These are phyloP conservation scores for Ambispora gerdemannii DNA, from an alignment of 192 early-diverging fungal genomes.

Conservation along the genomic window DNA sequence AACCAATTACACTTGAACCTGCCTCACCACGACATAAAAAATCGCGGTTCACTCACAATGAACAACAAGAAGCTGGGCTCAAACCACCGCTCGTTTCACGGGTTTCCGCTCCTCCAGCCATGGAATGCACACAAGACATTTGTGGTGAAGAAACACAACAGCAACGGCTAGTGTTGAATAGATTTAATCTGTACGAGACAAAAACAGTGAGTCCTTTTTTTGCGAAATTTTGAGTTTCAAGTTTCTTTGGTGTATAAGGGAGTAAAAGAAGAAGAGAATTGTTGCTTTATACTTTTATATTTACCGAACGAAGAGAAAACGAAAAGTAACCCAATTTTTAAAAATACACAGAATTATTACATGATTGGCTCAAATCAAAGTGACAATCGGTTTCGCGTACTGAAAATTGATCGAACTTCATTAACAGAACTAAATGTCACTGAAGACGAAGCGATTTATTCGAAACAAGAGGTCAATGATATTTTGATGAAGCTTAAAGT, in stretches of 20 bases:
- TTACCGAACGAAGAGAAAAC: too few relatives aligned
- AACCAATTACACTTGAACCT: neutral
- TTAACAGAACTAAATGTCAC: slow-evolving; percentile 66
- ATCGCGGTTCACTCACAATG: too few relatives aligned
- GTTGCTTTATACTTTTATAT: too few relatives aligned
- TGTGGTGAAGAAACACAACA: too few relatives aligned
- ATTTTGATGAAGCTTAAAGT: slow-evolving; percentile 74
- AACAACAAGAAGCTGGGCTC: too few relatives aligned
- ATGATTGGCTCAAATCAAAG: slow-evolving; percentile 81
- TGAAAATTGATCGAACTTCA: slow-evolving; percentile 85
- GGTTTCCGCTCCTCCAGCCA: neutral
- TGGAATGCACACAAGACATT: too few relatives aligned
- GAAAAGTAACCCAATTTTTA: neutral
- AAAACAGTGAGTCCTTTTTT: slow-evolving; percentile 54
- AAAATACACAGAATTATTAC: slow-evolving; percentile 60
- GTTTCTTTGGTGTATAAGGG: neutral
- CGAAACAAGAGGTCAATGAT: slow-evolving; percentile 69
- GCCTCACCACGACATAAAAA: neutral
- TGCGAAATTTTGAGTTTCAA: neutral
- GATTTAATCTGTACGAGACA: slow-evolving; percentile 86
- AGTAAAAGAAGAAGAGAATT: neutral
- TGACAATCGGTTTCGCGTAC: slow-evolving; percentile 71
- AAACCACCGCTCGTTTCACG: neutral
- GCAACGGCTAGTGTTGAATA: slow-evolving; percentile 52
- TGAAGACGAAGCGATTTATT: slow-evolving; percentile 74